Percentiles rank a stretch among this genome's conserved stretches.
phyloP scores from a whole-genome alignment of 176 grass and related monocot species.

The Juncus inflexus region DNA sequence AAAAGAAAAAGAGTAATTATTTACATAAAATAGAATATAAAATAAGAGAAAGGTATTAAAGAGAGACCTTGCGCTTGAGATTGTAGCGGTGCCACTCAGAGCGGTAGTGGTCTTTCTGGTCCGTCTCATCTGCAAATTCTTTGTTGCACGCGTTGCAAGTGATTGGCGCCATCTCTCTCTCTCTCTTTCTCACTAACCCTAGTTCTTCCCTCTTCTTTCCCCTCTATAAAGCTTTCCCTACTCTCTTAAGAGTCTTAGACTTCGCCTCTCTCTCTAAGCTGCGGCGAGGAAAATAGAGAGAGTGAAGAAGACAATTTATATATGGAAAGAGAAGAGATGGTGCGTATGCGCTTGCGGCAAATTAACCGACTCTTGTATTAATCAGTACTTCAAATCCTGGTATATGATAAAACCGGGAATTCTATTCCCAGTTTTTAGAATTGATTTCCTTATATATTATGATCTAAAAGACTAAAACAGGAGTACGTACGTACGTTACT shows the following conservation, averaged over 20 bases:
- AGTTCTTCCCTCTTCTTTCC: too few species aligned
- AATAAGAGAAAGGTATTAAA: not conserved
- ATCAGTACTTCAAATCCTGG: too few species aligned
- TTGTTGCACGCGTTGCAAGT: constrained; percentile 95
- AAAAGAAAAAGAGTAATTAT: not conserved
- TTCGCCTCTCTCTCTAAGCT: not conserved
- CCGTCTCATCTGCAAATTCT: constrained; percentile 59
- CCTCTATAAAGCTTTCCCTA: not conserved
- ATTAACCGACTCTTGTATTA: not conserved
- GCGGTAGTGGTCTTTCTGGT: constrained; percentile 83
- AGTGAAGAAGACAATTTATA: too few species aligned
- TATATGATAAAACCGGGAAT: too few species aligned
- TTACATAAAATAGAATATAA: not conserved
- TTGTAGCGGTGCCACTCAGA: constrained; percentile 99
- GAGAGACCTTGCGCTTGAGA: constrained; percentile 87
- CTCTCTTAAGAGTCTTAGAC: not conserved
- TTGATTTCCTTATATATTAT: too few species aligned
- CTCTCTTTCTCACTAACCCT: not conserved
- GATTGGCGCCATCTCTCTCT: constrained; percentile 43
- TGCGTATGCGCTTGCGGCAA: constrained; percentile 12
- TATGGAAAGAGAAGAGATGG: not conserved
- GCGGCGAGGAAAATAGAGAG: not conserved
- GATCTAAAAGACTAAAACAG: too few species aligned
- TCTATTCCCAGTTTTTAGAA: too few species aligned
- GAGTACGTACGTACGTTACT: too few species aligned